Evolutionary conservation across 192 early-diverging fungal species (phyloP).

Genomic region (Entomortierella beljakovae): DNA sequence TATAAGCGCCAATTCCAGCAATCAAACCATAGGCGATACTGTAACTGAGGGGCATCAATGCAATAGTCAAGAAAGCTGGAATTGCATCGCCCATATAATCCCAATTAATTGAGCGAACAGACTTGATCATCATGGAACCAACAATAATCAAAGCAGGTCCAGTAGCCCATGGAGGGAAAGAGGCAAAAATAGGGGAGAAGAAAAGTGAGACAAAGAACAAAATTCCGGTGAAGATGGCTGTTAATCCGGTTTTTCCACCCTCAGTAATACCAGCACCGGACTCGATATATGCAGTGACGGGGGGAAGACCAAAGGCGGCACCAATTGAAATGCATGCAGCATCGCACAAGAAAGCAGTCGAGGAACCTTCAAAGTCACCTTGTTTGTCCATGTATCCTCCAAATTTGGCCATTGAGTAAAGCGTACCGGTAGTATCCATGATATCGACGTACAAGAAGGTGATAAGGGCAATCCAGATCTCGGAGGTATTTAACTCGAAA

Average conservation of each 20-base stretch:
- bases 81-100: constrained; percentile 80
- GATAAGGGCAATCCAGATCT: constrained; percentile 84
- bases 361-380: constrained; percentile 85
- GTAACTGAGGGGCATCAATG: constrained; percentile 85
- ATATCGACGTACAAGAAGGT: constrained; percentile 91
- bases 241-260: constrained; percentile 76
- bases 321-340: constrained; percentile 75
- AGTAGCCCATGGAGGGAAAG: constrained; percentile 88
- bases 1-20: constrained; percentile 77
- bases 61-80: constrained; percentile 83
- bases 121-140: constrained; percentile 83
- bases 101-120: constrained; percentile 81
- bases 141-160: constrained; percentile 84
- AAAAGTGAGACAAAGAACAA: constrained; percentile 83
- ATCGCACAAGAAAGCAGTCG: constrained; percentile 80
- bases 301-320: constrained; percentile 77
- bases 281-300: constrained; percentile 85
- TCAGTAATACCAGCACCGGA: constrained; percentile 87
- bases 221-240: constrained; percentile 72
- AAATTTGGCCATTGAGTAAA: constrained; percentile 88
- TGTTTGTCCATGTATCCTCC: constrained; percentile 78
- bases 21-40: constrained; percentile 86
- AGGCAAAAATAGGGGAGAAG: constrained; percentile 87
- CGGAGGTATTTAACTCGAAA: constrained; percentile 69
- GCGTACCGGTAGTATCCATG: constrained; percentile 87